Base-by-base conservation (phyloP, 2,329 filamentous ascomycete species). In the Trichophyton rubrum region DNA sequence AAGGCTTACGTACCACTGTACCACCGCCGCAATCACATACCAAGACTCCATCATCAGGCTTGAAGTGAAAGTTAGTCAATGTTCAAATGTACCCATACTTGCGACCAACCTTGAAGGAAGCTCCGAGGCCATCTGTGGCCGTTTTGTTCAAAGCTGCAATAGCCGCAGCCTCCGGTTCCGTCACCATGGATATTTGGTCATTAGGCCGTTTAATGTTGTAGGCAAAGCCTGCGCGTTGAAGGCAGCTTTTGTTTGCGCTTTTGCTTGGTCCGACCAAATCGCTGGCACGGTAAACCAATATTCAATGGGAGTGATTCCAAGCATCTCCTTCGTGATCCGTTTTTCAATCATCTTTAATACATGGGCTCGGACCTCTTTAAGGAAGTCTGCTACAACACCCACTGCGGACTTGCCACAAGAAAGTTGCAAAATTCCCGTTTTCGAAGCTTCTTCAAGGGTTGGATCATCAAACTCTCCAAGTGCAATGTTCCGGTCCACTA, bases 381-480 rank as follows among this genome's bases (percentile, higher is more conserved):
- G n/a, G 11, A 56, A 38, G 30, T 56, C 35, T 40, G 17, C 30
- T 15, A 56, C 53, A 20, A 38, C 53, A 6, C 11, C n/a, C 5
- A 40, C 53, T 13, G 33, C 47, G 15, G 22, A n/a, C 11, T 53
- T 53, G 13, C 24, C 24, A 20, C 2, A 3, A n/a, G 47, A 24
- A 3, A 53, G n/a, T 33, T n/a, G 11, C 22, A 53, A n/a, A 20
- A 53, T 53, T 3, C 47, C 47, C 24, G 27, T 30, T n/a, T 22
- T 27, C 1, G 47, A 53, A 2, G 47, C 47, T 1, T n/a, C 1
- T 30, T 53, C 47, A n/a, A 53, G 17, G 11, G 3, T 53, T 5
- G 20, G 4, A 47, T 67, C 66, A 45, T 70, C 68, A 56, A 64
- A 66, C n/a, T 66, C 56, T 0, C 66, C 63, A 0, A 61, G n/a